Conservation (phyloP, 768 basidiomycete species). For the Crucibulum laeve region DNA sequence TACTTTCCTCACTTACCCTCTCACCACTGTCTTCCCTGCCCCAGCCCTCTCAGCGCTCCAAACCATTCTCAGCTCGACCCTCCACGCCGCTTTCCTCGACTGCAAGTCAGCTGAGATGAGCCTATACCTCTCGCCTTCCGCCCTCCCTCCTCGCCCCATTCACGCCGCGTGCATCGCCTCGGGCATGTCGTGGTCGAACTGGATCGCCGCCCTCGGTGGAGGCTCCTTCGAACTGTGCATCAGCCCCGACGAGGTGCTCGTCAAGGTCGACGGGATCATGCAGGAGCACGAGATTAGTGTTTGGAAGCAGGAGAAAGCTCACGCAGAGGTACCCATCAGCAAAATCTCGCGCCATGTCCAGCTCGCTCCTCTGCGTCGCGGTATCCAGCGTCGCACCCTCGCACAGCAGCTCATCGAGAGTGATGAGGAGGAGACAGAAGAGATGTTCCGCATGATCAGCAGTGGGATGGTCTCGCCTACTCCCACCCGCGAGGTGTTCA, state of each 20-base stretch:
- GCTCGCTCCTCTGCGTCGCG: conserved; percentile 4
- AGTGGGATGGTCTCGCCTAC: conserved; percentile 28
- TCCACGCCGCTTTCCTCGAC: conserved; percentile 16
- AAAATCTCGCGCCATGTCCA: conserved; percentile 15
- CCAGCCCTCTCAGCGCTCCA: conserved; percentile 19
- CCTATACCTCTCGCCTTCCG: conserved; percentile 20
- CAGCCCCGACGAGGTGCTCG: conserved; percentile 19
- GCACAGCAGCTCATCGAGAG: conserved; percentile 29
- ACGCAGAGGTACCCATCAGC: conserved; percentile 21
- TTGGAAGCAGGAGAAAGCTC: conserved; percentile 20
- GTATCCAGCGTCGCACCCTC: conserved; percentile 20
- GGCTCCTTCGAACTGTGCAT: conserved; percentile 30
- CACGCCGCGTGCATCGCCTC: conserved; percentile 28
- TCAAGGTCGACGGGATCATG: conserved; percentile 19
- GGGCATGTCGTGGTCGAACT: conserved; percentile 28
- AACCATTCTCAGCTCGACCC: conserved; percentile 25
- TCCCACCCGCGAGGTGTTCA: conserved; percentile 26
- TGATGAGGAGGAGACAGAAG: conserved; percentile 25
- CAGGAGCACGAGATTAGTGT: conserved; percentile 18
- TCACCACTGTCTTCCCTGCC: conserved; percentile 20
- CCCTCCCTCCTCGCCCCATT: conserved; percentile 31
- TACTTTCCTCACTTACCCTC: conserved; percentile 31
- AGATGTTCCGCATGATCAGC: conserved; percentile 31
- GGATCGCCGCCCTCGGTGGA: conserved; percentile 29
- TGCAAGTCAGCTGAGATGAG: conserved; percentile 14